These are phyloP conservation scores for Talaromyces sp. DNA, from an alignment of 2,329 filamentous ascomycete genomes.

Conservation along the genomic window DNA sequence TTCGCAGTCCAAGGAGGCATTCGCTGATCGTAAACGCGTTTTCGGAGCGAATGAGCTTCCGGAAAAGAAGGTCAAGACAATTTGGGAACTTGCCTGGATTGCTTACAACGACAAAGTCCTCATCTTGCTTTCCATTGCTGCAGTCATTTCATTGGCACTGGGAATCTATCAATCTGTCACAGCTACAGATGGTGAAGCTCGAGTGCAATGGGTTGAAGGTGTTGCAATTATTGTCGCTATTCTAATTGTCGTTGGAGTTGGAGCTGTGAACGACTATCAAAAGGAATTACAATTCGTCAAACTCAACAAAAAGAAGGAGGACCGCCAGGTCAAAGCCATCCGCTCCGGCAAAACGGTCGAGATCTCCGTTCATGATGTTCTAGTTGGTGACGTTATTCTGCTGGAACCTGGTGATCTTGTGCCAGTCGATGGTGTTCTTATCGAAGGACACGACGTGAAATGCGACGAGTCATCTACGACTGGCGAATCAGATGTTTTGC, in stretches of 20 bases:
- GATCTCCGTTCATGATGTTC: constrained; percentile 66
- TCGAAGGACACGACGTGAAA: constrained; percentile 63
- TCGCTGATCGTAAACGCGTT: constrained; percentile 64
- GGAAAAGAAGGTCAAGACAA: constrained; percentile 65
- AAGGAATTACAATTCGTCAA: constrained; percentile 79
- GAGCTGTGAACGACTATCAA: constrained; percentile 77
- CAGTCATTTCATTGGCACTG: constrained; percentile 69
- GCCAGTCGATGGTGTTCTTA: constrained; percentile 68
- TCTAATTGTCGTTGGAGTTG: constrained; percentile 70
- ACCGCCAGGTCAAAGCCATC: constrained; percentile 69
- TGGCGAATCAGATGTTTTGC: constrained; percentile 70
- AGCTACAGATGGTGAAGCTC: constrained; percentile 50
- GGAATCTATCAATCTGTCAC: constrained; percentile 71
- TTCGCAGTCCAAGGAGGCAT: constrained; percentile 40
- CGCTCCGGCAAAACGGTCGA: constrained; percentile 70
- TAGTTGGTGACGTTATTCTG: constrained; percentile 71
- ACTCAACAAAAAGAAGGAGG: constrained; percentile 75
- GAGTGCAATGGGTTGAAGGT: constrained; percentile 77
- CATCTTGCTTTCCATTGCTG: constrained; percentile 67
- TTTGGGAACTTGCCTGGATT: constrained; percentile 71
- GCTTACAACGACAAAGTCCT: constrained; percentile 80
- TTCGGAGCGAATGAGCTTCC: constrained; percentile 68
- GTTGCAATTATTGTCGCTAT: constrained; percentile 77
- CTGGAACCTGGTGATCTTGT: constrained; percentile 71
- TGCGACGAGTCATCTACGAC: constrained; percentile 74